These are phyloP conservation scores for Rhinocladiella similis DNA, from an alignment of 2,329 filamentous ascomycete genomes.

Conservation along the genomic window DNA sequence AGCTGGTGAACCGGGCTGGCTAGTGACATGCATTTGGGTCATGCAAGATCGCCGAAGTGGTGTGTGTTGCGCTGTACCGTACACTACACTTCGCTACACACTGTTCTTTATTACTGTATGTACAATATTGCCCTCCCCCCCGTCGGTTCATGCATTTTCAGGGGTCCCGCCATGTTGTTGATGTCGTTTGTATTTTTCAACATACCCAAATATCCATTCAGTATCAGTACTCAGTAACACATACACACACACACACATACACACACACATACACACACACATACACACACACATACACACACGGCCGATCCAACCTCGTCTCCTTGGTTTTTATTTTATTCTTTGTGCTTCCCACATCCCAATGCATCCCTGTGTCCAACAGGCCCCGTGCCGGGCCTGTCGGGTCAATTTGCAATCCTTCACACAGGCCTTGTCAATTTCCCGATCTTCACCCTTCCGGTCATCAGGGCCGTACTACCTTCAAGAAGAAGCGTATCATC, in stretches of 20 bases:
- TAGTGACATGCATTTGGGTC: slow-evolving; percentile 11
- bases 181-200: not conserved
- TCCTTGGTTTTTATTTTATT: not conserved
- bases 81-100: too few relatives aligned
- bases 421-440: not conserved
- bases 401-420: slow-evolving; percentile 3
- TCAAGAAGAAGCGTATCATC: not conserved
- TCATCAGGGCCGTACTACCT: not conserved
- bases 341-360: not conserved
- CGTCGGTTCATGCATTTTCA: too few relatives aligned
- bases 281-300: too few relatives aligned
- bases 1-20: not conserved
- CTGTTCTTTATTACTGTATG: too few relatives aligned
- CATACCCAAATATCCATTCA: slow-evolving; percentile 2
- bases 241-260: too few relatives aligned
- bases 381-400: not conserved
- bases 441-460: not conserved
- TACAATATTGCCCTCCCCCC: too few relatives aligned
- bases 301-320: slow-evolving; percentile 7
- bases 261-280: too few relatives aligned
- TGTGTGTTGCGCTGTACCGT: slow-evolving; percentile 6
- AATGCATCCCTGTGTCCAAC: not conserved
- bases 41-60: slow-evolving; percentile 19
- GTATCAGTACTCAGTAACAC: too few relatives aligned
- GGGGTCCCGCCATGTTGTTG: too few relatives aligned